These are phyloP conservation scores for Ophiobolus disseminans DNA, from an alignment of 2,329 filamentous ascomycete species.

Conservation along the genomic window DNA sequence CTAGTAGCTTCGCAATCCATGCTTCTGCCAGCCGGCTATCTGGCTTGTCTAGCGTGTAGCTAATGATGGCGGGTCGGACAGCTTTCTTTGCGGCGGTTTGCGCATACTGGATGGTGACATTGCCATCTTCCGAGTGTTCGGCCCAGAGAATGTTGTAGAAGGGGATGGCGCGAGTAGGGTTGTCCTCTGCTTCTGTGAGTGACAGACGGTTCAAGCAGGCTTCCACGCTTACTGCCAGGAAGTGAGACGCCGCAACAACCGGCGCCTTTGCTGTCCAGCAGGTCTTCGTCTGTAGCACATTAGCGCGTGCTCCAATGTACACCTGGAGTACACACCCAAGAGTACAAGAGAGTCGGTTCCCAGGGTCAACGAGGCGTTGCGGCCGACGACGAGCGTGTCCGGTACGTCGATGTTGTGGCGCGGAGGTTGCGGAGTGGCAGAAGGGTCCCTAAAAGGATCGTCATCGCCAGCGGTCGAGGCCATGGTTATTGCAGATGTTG, in stretches of 20 bases:
- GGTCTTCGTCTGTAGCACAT: conserved; percentile 58
- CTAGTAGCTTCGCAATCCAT: conserved; percentile 72
- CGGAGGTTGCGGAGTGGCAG: conserved; percentile 8
- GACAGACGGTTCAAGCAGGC: background rate
- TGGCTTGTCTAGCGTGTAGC: conserved; percentile 65
- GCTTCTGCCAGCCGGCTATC: conserved; percentile 57
- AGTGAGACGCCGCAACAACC: conserved; percentile 64
- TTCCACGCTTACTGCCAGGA: conserved; percentile 53
- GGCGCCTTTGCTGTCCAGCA: conserved; percentile 56
- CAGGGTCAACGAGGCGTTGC: conserved; percentile 66
- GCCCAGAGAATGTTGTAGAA: conserved; percentile 88
- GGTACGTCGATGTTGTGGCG: conserved; percentile 17
- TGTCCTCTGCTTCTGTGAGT: conserved; percentile 48
- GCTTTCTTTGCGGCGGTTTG: conserved; percentile 61
- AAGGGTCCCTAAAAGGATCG: conserved; percentile 42
- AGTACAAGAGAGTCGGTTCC: conserved; percentile 67
- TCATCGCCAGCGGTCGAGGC: conserved; percentile 22
- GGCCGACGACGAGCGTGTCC: conserved; percentile 61
- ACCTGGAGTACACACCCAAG: conserved; percentile 54
- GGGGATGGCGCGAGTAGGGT: conserved; percentile 67
- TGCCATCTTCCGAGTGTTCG: conserved; percentile 63
- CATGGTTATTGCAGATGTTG: conserved; percentile 31
- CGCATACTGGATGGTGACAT: conserved; percentile 77
- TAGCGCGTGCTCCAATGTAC: conserved; percentile 2
- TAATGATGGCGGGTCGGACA: conserved; percentile 67